These are phyloP conservation scores for Rhododendron simsii DNA, from an alignment of 148 eudicot species.

Conservation along the genomic window DNA sequence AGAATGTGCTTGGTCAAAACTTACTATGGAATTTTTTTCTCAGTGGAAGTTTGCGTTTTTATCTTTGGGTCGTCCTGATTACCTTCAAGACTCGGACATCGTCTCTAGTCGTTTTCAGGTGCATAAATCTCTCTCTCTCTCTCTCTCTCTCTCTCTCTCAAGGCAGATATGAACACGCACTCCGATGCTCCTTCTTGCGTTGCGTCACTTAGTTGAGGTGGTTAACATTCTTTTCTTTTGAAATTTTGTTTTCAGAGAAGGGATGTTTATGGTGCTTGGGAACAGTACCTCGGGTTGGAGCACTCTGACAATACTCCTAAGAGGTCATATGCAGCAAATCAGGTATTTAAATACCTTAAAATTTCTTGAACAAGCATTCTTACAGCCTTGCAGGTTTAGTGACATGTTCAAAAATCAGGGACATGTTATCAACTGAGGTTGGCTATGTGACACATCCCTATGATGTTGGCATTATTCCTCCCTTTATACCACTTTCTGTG, in stretches of 20 bases:
- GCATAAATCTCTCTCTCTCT: not conserved
- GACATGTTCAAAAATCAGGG: not conserved
- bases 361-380: not conserved
- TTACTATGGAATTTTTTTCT: not conserved
- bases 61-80: constrained; percentile 90
- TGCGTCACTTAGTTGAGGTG: not conserved
- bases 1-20: not conserved
- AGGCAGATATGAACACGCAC: not conserved
- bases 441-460: not conserved
- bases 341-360: constrained; percentile 37
- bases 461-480: not conserved
- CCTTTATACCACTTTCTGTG: not conserved
- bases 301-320: constrained; percentile 80
- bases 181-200: not conserved
- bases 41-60: constrained; percentile 82
- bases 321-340: constrained; percentile 77
- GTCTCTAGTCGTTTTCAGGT: constrained; percentile 95
- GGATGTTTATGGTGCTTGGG: constrained; percentile 99
- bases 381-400: not conserved
- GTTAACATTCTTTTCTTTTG: not conserved
- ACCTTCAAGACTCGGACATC: constrained; percentile 73
- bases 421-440: not conserved
- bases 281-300: constrained; percentile 94
- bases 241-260: constrained; percentile 40
- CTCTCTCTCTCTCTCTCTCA: constrained; percentile 4